Percentiles rank a stretch among this genome's conserved stretches.
Conservation (phyloP, 257 asterid species). For the Solanum piurae region DNA sequence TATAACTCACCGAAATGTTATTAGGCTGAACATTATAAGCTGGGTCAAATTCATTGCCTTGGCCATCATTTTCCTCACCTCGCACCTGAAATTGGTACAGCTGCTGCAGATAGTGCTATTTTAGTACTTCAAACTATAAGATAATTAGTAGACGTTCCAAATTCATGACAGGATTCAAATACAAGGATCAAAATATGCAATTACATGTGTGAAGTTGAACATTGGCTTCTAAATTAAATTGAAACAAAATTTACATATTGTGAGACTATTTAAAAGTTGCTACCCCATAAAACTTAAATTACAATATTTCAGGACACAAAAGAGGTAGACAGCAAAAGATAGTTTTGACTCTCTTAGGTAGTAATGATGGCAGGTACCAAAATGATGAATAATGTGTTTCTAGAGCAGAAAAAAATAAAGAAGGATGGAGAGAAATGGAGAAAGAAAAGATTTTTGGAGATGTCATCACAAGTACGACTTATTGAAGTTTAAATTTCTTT, state of each 20-base stretch:
- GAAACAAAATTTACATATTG: neutral
- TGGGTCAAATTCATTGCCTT: neutral
- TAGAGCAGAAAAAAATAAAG: neutral
- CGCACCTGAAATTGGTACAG: neutral
- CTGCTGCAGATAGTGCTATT: neutral
- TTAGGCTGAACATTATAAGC: neutral
- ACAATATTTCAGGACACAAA: neutral
- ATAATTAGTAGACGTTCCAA: neutral
- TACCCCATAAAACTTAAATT: neutral
- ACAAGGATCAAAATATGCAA: neutral
- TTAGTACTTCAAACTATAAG: neutral
- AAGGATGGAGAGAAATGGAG: neutral
- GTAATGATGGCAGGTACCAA: neutral
- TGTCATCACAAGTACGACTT: neutral
- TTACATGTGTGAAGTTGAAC: neutral
- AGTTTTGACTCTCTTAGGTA: neutral
- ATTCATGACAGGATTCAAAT: neutral
- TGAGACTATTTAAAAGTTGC: neutral
- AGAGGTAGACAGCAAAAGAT: neutral
- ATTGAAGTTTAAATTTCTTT: neutral
- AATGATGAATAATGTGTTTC: neutral
- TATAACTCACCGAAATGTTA: slow-evolving; percentile 5
- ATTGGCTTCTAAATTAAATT: neutral
- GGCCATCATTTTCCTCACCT: neutral
- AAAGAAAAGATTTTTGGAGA: neutral